Evolutionary conservation across 371 early-diverging fungal genomes (phyloP).

Genomic region (Lichtheimia hyalospora): DNA sequence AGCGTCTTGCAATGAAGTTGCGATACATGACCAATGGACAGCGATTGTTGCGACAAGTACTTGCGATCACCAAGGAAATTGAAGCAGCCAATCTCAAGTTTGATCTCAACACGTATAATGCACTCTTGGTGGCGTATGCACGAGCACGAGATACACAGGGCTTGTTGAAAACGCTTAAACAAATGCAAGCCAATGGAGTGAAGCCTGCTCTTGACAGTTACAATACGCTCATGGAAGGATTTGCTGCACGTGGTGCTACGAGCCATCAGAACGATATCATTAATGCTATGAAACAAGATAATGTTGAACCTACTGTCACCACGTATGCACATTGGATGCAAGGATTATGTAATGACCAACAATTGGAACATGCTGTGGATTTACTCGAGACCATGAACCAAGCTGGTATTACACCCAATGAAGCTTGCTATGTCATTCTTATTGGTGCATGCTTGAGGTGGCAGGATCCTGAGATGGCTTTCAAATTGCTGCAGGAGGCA

Average conservation of each 20-base stretch:
- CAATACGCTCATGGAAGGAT: constrained; percentile 14
- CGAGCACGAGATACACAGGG: constrained; percentile 20
- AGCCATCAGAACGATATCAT: constrained; percentile 13
- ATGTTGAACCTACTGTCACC: constrained; percentile 23
- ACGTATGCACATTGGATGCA: constrained; percentile 48
- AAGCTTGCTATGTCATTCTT: constrained; percentile 32
- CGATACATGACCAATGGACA: constrained; percentile 12
- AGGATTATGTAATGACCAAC: constrained; percentile 35
- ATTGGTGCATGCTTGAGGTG: constrained; percentile 40
- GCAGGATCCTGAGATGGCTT: constrained; percentile 41
- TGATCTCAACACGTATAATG: constrained; percentile 53
- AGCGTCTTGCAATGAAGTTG: constrained; percentile 15
- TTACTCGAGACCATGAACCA: constrained; percentile 48
- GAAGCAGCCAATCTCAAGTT: constrained; percentile 32
- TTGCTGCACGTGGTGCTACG: constrained; percentile 1
- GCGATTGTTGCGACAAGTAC: constrained; percentile 14
- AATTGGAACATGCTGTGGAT: constrained; percentile 50
- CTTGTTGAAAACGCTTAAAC: constrained; percentile 16
- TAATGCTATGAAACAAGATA: constrained; percentile 35
- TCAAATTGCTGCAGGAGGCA: constrained; percentile 50
- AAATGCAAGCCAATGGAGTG: constrained; percentile 33
- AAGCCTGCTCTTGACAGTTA: constrained; percentile 35
- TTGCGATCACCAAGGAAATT: constrained; percentile 31
- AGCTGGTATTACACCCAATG: constrained; percentile 32
- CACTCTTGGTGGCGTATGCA: constrained; percentile 44